Evolutionary conservation across 768 basidiomycete species (phyloP), one percentile per base, ranked within the genome.

Genomic region (Leccinum subtestaceum): DNA sequence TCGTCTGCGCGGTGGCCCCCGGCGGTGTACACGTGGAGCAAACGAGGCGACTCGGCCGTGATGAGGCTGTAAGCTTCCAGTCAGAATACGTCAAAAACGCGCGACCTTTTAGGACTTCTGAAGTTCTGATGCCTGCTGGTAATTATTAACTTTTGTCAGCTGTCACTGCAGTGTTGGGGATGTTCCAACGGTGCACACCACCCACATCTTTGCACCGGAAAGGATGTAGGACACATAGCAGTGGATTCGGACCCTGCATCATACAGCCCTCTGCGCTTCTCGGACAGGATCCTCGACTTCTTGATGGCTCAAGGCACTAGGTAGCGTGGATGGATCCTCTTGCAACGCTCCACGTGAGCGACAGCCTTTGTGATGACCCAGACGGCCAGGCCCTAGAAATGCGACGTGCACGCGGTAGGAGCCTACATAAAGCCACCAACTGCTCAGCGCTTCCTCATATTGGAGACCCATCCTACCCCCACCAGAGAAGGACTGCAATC

Each of bases 321-420:
- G 4, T 15, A 23, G 52, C 9, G 32, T 21, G 23, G 25, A 15
- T 21, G 48, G 1, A 31, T 21, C 11, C 25, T 56, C 55, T 27
- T 64, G 49, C 58, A 43, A 19, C 43, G 19, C 50, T 36, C 60
- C 71, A 67, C 63, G 69, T 62, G 72, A 40, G 25, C 36, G 31
- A 9, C 43, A 45, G 53, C 51, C 31, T 57, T 61, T 38, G 11
- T 46, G 49, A 48, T 49, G 58, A 57, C 55, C 49, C 69, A 49
- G 29, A 8, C 2, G 29, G 29, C 29, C 29, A 29, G 53, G 62
- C 69, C 60, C 43, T 57, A 12, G 53, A 65, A 74, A 61, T 62
- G 70, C 70, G 68, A 67, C 32, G 53, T 25, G 54, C 70, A 72
- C 59, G 68, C 65, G 69, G 60, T 29, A 54, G 49, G 66, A 21